A percentile compares a stretch with the other conserved stretches of the same genome.
phyloP scores from a whole-genome alignment of 495 filamentous ascomycete genomes.

The Tuber brumale region DNA sequence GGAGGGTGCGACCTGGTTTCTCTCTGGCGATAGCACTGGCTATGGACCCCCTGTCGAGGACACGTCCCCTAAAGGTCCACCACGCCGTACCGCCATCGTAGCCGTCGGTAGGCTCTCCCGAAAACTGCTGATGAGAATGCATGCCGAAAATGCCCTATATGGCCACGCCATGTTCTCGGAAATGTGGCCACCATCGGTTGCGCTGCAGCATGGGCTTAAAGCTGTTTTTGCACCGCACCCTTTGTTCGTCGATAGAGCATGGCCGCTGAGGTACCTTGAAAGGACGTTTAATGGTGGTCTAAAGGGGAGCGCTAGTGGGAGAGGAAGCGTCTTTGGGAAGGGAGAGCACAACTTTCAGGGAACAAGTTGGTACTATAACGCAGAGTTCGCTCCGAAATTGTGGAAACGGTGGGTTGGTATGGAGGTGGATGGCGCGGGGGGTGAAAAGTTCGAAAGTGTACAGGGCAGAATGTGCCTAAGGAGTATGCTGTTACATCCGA shows the following conservation, averaged over 20 bases:
- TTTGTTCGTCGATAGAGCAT: conserved; percentile 79
- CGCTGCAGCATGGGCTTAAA: conserved; percentile 91
- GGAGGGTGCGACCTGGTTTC: conserved; percentile 76
- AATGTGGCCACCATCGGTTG: conserved; percentile 84
- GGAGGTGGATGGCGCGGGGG: conserved; percentile 78
- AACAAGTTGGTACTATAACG: conserved; percentile 91
- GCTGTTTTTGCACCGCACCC: conserved; percentile 91
- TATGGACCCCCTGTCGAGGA: conserved; percentile 47
- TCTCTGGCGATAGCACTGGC: conserved; percentile 81
- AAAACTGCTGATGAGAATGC: conserved; percentile 78
- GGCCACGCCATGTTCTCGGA: conserved; percentile 90
- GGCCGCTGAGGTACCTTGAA: conserved; percentile 75
- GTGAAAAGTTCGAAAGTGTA: conserved; percentile 62
- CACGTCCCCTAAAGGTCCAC: conserved; percentile 51
- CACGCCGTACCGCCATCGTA: conserved; percentile 81
- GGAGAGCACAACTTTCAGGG: conserved; percentile 85
- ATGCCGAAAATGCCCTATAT: conserved; percentile 70
- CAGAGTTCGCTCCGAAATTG: conserved; percentile 71
- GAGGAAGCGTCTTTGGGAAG: conserved; percentile 30
- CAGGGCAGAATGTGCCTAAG: conserved; percentile 91
- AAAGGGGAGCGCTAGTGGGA: conserved; percentile 62
- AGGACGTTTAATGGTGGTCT: conserved; percentile 75
- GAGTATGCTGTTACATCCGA: conserved; percentile 84
- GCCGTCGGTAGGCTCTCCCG: conserved; percentile 76
- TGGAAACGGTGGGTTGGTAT: conserved; percentile 87